A percentile compares a stretch with the other conserved stretches of the same genome.
These are phyloP conservation scores for Kodamaea sp. DNA, from an alignment of 1,139 yeast genomes.

Conservation along the genomic window DNA sequence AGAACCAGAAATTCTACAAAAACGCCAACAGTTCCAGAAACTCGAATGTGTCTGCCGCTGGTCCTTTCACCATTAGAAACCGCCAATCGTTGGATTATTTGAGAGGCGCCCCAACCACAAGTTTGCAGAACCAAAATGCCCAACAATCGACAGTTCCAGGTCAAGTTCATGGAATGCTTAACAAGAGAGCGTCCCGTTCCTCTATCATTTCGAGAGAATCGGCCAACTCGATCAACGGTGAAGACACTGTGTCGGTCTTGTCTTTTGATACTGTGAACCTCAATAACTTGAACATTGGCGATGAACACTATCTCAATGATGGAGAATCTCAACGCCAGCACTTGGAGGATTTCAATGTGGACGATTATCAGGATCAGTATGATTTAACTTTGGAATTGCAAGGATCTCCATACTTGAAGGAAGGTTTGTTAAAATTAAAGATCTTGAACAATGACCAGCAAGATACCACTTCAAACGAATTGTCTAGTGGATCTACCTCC, in stretches of 20 bases:
- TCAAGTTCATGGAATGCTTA: constrained; percentile 15
- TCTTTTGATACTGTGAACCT: constrained; percentile 38
- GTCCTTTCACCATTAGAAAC: constrained; percentile 22
- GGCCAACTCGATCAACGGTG: constrained; percentile 20
- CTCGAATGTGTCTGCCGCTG: constrained; percentile 16
- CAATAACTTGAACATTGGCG: constrained; percentile 18
- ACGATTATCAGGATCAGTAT: constrained; percentile 50
- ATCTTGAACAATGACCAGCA: constrained; percentile 44
- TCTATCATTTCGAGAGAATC: constrained; percentile 38
- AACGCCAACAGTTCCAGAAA: constrained; percentile 25
- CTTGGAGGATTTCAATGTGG: constrained; percentile 42
- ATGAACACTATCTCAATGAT: constrained; percentile 14
- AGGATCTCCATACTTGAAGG: constrained; percentile 81
- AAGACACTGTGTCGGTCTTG: constrained; percentile 39
- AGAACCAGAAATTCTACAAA: constrained; percentile 25
- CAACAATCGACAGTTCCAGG: constrained; percentile 2
- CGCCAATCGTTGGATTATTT: constrained; percentile 35
- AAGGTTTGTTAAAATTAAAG: constrained; percentile 63
- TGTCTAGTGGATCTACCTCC: constrained; percentile 18
- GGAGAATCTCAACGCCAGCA: constrained; percentile 19
- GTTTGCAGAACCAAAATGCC: constrained; percentile 4
- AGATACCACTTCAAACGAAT: constrained; percentile 25
- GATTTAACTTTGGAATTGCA: constrained; percentile 63
- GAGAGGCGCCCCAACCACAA: constrained; percentile 13
- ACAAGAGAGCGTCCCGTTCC: constrained; percentile 37